Evolutionary conservation across 2,329 filamentous ascomycete species (phyloP).

Genomic region (Coniochaeta sp.): DNA sequence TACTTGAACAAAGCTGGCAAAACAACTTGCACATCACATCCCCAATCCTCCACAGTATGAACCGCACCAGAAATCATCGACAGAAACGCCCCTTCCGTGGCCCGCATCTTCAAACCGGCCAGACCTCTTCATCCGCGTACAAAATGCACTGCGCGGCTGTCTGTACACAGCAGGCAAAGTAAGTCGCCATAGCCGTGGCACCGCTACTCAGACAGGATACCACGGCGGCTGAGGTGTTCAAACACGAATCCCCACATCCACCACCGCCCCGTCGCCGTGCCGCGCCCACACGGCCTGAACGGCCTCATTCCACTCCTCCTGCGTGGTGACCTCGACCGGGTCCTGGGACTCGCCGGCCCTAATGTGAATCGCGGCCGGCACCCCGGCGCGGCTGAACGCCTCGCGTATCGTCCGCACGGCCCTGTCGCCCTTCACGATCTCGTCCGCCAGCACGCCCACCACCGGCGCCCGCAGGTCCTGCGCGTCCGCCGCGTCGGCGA

Average conservation of each 20-base stretch:
- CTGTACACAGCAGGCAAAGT: no score
- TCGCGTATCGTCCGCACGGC: background rate
- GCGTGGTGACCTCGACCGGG: background rate
- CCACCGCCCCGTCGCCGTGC: background rate
- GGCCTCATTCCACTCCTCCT: conserved; percentile 1
- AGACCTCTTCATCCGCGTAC: no score
- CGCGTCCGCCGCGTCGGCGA: background rate
- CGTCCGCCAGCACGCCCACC: background rate
- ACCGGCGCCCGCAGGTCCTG: background rate
- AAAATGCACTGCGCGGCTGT: no score
- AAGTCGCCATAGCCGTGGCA: no score
- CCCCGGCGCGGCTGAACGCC: background rate
- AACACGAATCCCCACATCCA: background rate
- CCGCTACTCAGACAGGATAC: no score
- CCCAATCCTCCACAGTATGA: background rate
- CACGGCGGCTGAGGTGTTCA: background rate
- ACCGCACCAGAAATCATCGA: background rate
- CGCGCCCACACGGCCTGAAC: background rate
- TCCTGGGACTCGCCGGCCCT: background rate
- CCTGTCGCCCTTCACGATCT: background rate
- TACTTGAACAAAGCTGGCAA: no score
- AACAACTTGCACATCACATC: no score
- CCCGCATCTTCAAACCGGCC: no score
- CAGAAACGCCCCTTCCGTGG: no score
- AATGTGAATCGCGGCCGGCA: background rate